Base-by-base conservation (phyloP, 2,329 filamentous ascomycete genomes). In the Myotisia sp. region DNA sequence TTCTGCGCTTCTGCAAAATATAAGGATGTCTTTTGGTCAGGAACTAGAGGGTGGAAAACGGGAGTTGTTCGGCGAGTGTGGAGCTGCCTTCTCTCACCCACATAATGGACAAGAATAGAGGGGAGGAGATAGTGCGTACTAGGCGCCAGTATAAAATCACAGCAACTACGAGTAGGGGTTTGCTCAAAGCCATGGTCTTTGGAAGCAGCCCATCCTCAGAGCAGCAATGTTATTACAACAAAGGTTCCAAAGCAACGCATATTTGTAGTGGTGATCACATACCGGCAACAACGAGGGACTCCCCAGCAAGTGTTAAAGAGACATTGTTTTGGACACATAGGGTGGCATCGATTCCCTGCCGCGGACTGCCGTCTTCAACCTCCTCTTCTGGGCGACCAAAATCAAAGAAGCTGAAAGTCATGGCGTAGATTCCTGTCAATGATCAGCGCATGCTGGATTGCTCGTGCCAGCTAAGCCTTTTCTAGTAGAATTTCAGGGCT, bases 271-370 rank as follows among this genome's bases (percentile, higher is more conserved):
- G n/a, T n/a, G n/a, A n/a, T n/a, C n/a, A n/a, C n/a, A n/a, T 59
- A 74, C 71, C 71, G 35, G 70, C 51, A 8, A 79, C 62, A 41
- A 74, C 63, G 33, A 79, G 59, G 19, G 70, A 65, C 45, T 79
- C 72, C 1, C 66, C 68, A 13, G 65, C 68, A 26, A 79, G 56
- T 1, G 71, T 76, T 32, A 79, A 56, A 17, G 67, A 71, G 7
- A 70, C 70, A 51, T 71, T 67, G 38, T 67, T 62, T 45, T 68
- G 70, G 12, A 77, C 66, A 31, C 57, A 51, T 37, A 75, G 55
- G 26, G 66, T 69, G 31, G 59, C 52, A 32, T 32, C 33, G 14
- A 14, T 17, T 26, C 22, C 23, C 13, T 34, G 16, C 8, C 22
- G 6, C 17, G 31, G 31, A 34, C 13, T 21, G 8, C 23, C n/a